Evolutionary conservation across 1,284 basidiomycete species (phyloP).

Genomic region (Ganoderma sinense): DNA sequence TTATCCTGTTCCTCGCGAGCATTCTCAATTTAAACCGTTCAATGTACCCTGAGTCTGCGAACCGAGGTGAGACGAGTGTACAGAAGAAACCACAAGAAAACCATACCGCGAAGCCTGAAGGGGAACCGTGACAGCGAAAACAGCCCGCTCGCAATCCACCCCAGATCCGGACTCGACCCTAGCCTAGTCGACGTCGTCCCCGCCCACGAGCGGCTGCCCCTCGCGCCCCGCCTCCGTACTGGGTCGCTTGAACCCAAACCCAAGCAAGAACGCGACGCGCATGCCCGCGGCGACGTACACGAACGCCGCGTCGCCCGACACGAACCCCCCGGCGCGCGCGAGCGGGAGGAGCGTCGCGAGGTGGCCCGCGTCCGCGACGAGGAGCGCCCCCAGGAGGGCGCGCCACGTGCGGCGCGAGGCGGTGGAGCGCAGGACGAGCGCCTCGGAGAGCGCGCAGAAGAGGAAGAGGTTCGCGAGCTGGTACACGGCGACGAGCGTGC

Average conservation of each 20-base stretch:
- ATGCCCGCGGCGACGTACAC: constrained; percentile 55
- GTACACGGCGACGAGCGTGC: constrained; percentile 49
- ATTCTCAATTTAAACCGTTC: not conserved
- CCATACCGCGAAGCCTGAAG: no score
- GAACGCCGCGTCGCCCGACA: constrained; percentile 62
- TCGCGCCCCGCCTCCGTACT: not conserved
- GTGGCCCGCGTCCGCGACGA: constrained; percentile 58
- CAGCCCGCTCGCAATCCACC: no score
- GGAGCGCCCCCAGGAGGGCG: constrained; percentile 50
- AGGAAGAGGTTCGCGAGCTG: constrained; percentile 61
- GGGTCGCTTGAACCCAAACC: constrained; percentile 38
- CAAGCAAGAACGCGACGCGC: constrained; percentile 48
- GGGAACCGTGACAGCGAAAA: no score
- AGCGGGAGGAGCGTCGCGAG: constrained; percentile 53
- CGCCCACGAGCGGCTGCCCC: no score
- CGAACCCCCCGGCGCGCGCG: constrained; percentile 45
- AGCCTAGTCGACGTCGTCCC: no score
- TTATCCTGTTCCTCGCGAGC: not conserved
- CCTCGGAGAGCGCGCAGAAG: constrained; percentile 59
- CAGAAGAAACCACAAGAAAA: no score
- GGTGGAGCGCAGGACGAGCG: constrained; percentile 56
- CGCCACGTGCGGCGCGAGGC: constrained; percentile 51
- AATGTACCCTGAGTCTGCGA: not conserved
- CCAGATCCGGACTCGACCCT: no score
- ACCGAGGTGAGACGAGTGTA: no score